Percentiles rank a stretch among this genome's conserved stretches.
phyloP scores from a whole-genome alignment of 495 filamentous ascomycete genomes.

The Pyronema omphalodes region DNA sequence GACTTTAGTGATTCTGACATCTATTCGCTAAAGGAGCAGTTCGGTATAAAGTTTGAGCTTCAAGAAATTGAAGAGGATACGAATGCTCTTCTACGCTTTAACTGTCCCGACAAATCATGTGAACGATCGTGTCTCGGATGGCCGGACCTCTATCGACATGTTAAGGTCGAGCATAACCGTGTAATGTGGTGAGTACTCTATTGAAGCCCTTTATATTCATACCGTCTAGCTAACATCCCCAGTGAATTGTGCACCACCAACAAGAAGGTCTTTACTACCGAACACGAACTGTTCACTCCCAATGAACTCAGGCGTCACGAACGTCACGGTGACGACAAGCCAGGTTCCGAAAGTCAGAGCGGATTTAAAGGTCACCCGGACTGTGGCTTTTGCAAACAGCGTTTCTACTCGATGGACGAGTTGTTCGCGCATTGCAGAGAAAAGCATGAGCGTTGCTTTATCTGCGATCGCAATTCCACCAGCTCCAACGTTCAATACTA shows the following conservation, averaged over 20 bases:
- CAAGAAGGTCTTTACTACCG: slow-evolving; percentile 97
- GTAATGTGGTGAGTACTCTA: slow-evolving; percentile 55
- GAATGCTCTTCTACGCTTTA: slow-evolving; percentile 72
- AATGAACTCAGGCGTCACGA: slow-evolving; percentile 72
- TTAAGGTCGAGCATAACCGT: slow-evolving; percentile 59
- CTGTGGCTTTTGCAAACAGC: slow-evolving; percentile 74
- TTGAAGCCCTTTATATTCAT: background rate
- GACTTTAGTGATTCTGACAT: slow-evolving; percentile 61
- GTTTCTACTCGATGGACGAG: slow-evolving; percentile 94
- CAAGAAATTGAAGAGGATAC: slow-evolving; percentile 78
- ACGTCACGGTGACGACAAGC: slow-evolving; percentile 74
- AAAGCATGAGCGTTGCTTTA: slow-evolving; percentile 83
- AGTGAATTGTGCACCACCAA: slow-evolving; percentile 79
- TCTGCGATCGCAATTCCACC: slow-evolving; percentile 59
- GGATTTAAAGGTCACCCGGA: slow-evolving; percentile 93
- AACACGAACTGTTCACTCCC: slow-evolving; percentile 83
- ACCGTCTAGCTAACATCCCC: background rate
- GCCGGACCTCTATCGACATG: slow-evolving; percentile 86
- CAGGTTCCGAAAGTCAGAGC: slow-evolving; percentile 77
- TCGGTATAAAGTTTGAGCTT: slow-evolving; percentile 80
- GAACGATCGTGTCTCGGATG: slow-evolving; percentile 82
- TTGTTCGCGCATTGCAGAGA: slow-evolving; percentile 80
- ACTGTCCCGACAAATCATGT: slow-evolving; percentile 72
- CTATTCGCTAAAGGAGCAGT: slow-evolving; percentile 52
- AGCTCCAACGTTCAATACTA: slow-evolving; percentile 71